Conservation (phyloP, 306 rosid genomes). For the Rosa rugosa region DNA sequence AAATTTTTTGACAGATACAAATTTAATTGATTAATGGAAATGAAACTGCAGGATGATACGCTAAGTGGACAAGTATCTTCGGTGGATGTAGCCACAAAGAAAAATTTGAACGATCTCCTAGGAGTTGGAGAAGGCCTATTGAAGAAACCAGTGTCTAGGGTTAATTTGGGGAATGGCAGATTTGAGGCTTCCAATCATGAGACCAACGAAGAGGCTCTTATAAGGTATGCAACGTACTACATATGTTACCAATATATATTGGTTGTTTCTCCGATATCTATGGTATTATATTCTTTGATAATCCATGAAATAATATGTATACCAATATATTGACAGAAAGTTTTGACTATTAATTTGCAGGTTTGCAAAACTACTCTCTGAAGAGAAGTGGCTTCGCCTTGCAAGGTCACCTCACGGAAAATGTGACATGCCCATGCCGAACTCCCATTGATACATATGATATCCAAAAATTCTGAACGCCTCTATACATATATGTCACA, state of each 20-base stretch:
- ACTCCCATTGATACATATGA: neutral
- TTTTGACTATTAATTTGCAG: constrained; percentile 20
- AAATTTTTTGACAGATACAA: neutral
- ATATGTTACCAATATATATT: neutral
- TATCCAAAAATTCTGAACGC: neutral
- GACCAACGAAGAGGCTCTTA: constrained; percentile 56
- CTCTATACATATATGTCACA: neutral
- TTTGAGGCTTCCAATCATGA: constrained; percentile 27
- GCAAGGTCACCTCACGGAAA: constrained; percentile 39
- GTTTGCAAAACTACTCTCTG: constrained; percentile 51
- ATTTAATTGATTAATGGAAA: neutral
- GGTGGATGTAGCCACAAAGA: constrained; percentile 49
- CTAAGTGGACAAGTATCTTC: constrained; percentile 40
- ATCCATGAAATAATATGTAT: neutral
- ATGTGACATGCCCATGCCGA: neutral
- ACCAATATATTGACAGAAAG: neutral
- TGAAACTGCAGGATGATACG: constrained; percentile 49
- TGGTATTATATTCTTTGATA: too few relatives aligned
- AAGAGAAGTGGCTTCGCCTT: constrained; percentile 46
- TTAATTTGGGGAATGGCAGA: constrained; percentile 45
- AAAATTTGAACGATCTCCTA: constrained; percentile 50
- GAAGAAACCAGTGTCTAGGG: constrained; percentile 52
- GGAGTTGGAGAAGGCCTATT: constrained; percentile 47
- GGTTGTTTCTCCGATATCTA: neutral
- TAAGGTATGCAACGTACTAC: constrained; percentile 33